phyloP scores from a whole-genome alignment of 768 basidiomycete genomes.

The Kwoniella pini region DNA sequence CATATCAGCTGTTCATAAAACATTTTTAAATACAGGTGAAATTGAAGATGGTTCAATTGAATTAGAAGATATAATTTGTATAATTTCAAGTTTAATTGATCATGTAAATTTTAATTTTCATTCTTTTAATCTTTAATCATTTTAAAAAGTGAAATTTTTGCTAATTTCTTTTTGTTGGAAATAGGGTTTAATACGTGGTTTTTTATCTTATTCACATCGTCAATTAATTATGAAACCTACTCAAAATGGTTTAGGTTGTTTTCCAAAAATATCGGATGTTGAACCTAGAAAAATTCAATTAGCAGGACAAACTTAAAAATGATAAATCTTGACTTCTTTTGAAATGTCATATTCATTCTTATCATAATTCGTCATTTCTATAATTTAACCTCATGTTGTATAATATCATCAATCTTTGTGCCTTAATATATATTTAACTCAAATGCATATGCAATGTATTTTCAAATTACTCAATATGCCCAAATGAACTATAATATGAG shows the following conservation, averaged over 20 bases:
- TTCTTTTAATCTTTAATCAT: too few relatives aligned
- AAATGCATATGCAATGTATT: slow-evolving; percentile 4
- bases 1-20: slow-evolving; percentile 16
- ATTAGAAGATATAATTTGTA: slow-evolving; percentile 49
- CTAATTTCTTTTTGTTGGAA: too few relatives aligned
- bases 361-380: too few relatives aligned
- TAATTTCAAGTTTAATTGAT: slow-evolving; percentile 46
- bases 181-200: slow-evolving; percentile 41
- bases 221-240: slow-evolving; percentile 39
- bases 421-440: background rate
- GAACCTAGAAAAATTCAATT: slow-evolving; percentile 20
- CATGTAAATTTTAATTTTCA: too few relatives aligned
- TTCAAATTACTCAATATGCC: background rate
- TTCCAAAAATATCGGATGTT: slow-evolving; percentile 37
- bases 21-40: slow-evolving; percentile 36
- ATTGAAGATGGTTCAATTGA: slow-evolving; percentile 40
- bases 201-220: slow-evolving; percentile 38
- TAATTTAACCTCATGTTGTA: too few relatives aligned
- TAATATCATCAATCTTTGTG: too few relatives aligned
- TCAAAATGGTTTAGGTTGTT: slow-evolving; percentile 42
- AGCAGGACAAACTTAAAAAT: background rate
- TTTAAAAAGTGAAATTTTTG: too few relatives aligned
- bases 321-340: too few relatives aligned
- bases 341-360: too few relatives aligned
- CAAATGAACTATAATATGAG: slow-evolving; percentile 8